Evolutionary conservation across 257 asterid species (phyloP).

Genomic region (Craterostigma plantagineum): DNA sequence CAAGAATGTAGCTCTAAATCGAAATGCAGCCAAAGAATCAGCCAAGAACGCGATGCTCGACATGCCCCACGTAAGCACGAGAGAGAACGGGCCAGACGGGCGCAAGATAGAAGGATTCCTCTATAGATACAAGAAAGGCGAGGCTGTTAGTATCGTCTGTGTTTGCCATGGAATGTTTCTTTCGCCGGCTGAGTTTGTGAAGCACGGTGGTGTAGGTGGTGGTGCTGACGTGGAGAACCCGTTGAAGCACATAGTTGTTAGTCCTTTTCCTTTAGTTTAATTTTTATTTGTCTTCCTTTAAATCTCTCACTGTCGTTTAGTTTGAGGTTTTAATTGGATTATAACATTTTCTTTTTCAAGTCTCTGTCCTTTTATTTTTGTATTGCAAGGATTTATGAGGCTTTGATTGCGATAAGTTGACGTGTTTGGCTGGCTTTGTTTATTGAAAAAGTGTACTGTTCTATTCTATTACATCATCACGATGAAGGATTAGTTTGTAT

Average conservation of each 20-base stretch:
- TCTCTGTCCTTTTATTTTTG: too few species aligned
- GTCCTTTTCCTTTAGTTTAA: slow-evolving; percentile 31
- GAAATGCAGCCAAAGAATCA: slow-evolving; percentile 4
- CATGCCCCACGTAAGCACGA: slow-evolving; percentile 61
- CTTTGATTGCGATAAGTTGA: too few species aligned
- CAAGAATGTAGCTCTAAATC: not conserved
- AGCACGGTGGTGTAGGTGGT: slow-evolving; percentile 73
- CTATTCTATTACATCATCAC: too few species aligned
- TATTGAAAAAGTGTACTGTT: too few species aligned
- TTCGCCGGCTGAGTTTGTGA: slow-evolving; percentile 64
- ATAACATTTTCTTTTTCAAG: too few species aligned
- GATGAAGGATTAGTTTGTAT: too few species aligned
- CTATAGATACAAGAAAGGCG: slow-evolving; percentile 47
- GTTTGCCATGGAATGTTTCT: slow-evolving; percentile 69
- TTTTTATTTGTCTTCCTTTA: not conserved
- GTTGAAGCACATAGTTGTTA: slow-evolving; percentile 51
- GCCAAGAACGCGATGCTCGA: slow-evolving; percentile 23
- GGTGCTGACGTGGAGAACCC: slow-evolving; percentile 59
- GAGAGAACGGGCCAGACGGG: slow-evolving; percentile 32
- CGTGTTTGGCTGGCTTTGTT: too few species aligned
- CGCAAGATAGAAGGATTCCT: slow-evolving; percentile 47
- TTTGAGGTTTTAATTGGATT: too few species aligned
- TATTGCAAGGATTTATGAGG: too few species aligned
- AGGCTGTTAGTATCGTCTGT: slow-evolving; percentile 62
- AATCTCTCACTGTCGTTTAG: too few species aligned